Evolutionary conservation across 202 grass and related monocot species (phyloP).

Genomic region (Elaeis oleifera): DNA sequence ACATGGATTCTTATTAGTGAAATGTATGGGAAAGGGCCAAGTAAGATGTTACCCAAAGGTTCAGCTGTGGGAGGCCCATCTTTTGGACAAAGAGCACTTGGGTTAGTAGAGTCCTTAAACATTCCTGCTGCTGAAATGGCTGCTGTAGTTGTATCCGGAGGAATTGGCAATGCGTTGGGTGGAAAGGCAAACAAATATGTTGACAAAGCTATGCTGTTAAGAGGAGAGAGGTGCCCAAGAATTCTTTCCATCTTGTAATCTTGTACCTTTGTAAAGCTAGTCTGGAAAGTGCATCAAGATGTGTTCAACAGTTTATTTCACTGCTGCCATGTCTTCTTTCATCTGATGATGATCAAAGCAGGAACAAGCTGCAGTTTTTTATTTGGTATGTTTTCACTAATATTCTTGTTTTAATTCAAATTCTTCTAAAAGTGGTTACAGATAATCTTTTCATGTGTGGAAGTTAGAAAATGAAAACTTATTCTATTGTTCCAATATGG

Average conservation of each 20-base stretch:
- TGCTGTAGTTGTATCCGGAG: slow-evolving; percentile 95
- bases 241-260: slow-evolving; percentile 77
- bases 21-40: slow-evolving; percentile 74
- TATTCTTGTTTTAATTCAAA: no score
- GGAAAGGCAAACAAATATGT: slow-evolving; percentile 60
- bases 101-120: slow-evolving; percentile 93
- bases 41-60: slow-evolving; percentile 47
- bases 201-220: slow-evolving; percentile 91
- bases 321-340: slow-evolving; percentile 66
- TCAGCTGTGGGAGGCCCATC: slow-evolving; percentile 51
- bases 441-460: no score
- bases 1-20: slow-evolving; percentile 68
- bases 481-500: no score
- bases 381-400: slow-evolving; percentile 48
- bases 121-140: slow-evolving; percentile 98
- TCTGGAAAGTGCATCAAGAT: slow-evolving; percentile 68
- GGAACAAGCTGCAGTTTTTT: slow-evolving; percentile 84
- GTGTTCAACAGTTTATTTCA: slow-evolving; percentile 77
- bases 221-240: slow-evolving; percentile 85
- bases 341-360: slow-evolving; percentile 82
- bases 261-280: slow-evolving; percentile 88
- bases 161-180: slow-evolving; percentile 57
- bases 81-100: slow-evolving; percentile 86
- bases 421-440: no score
- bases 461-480: no score